These are phyloP conservation scores for Podospora fimiseda DNA, from an alignment of 495 filamentous ascomycete genomes.

Conservation along the genomic window DNA sequence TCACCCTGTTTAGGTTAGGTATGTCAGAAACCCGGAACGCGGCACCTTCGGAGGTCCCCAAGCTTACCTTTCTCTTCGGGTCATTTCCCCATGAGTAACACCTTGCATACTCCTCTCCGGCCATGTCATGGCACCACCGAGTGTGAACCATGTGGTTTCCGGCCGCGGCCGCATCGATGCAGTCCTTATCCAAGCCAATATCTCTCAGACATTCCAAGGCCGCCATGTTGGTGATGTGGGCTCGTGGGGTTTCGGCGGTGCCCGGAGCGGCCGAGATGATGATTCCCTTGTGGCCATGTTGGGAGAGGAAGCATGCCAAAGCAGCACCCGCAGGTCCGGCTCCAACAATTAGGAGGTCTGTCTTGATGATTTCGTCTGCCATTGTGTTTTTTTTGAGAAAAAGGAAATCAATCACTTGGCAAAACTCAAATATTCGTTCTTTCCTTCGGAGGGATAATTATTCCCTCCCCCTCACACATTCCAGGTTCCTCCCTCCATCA, in stretches of 20 bases:
- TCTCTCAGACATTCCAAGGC: constrained; percentile 46
- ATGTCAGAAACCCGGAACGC: too few species aligned
- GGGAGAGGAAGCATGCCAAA: constrained; percentile 49
- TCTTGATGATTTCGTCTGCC: constrained; percentile 31
- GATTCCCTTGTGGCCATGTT: constrained; percentile 44
- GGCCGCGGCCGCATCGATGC: constrained; percentile 27
- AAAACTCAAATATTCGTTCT: too few species aligned
- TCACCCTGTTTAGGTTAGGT: constrained; percentile 45
- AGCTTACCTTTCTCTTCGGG: too few species aligned
- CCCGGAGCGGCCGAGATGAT: constrained; percentile 41
- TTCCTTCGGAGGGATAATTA: not conserved
- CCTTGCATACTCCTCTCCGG: constrained; percentile 48
- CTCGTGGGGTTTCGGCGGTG: constrained; percentile 47
- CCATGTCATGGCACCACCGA: constrained; percentile 50
- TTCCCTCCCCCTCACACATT: not conserved
- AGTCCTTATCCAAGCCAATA: constrained; percentile 42
- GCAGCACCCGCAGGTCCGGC: constrained; percentile 51
- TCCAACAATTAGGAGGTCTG: constrained; percentile 49
- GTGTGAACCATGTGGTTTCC: constrained; percentile 44
- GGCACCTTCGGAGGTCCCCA: too few species aligned
- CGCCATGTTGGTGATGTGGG: constrained; percentile 49
- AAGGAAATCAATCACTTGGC: not conserved
- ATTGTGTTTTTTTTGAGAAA: constrained; percentile 6
- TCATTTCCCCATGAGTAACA: constrained; percentile 50
- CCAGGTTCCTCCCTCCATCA: too few species aligned